A percentile compares a stretch with the other conserved stretches of the same genome.
phyloP scores from a whole-genome alignment of 345 rosid genomes.

The Noccaea caerulescens region DNA sequence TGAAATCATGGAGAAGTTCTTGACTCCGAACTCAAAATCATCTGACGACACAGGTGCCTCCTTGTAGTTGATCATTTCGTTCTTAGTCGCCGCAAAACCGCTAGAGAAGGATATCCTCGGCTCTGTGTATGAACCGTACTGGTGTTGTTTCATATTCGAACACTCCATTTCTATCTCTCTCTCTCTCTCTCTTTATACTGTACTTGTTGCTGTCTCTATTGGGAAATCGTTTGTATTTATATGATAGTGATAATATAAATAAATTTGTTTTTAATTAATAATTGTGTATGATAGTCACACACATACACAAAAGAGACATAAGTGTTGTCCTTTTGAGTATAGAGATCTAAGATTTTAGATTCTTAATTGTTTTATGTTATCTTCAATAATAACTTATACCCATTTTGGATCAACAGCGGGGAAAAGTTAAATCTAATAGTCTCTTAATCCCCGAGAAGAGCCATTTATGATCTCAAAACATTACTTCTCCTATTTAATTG shows the following conservation, averaged over 20 bases:
- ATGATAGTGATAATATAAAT: not conserved
- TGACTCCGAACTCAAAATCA: conserved; percentile 73
- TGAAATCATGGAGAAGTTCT: conserved; percentile 62
- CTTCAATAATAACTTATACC: conserved; percentile 19
- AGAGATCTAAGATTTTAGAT: conserved; percentile 42
- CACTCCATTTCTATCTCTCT: conserved; percentile 38
- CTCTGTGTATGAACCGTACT: conserved; percentile 51
- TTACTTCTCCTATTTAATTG: not conserved
- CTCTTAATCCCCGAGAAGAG: conserved; percentile 40
- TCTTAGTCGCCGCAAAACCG: conserved; percentile 60
- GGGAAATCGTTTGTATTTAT: conserved; percentile 28
- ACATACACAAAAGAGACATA: conserved; percentile 31
- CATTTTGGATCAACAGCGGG: conserved; percentile 26
- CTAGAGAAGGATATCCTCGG: conserved; percentile 96
- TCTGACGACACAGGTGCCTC: conserved; percentile 80
- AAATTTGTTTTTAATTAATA: too few species aligned
- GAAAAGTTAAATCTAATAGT: conserved; percentile 11
- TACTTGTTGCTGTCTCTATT: conserved; percentile 18
- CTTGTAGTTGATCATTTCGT: conserved; percentile 53
- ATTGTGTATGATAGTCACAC: conserved; percentile 21
- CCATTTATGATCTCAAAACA: conserved; percentile 20
- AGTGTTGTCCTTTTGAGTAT: conserved; percentile 30
- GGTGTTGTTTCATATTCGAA: conserved; percentile 55
- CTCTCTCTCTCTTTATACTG: conserved; percentile 2
- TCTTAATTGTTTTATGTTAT: conserved; percentile 30